These are phyloP conservation scores for Cokeromyces recurvatus DNA, from an alignment of 371 early-diverging fungal genomes.

Conservation along the genomic window DNA sequence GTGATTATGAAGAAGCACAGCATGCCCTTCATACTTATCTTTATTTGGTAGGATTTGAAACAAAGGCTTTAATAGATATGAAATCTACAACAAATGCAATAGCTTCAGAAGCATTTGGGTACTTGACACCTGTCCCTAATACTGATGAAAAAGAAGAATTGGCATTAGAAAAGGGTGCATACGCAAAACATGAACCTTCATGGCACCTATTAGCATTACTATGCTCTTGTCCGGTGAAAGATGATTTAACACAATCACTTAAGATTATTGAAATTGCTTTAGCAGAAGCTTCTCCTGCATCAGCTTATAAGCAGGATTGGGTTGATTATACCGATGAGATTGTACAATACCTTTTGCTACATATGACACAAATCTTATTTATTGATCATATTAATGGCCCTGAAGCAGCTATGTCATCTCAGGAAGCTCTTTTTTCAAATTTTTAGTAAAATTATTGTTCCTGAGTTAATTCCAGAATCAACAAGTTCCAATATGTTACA, in stretches of 20 bases:
- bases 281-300: neutral
- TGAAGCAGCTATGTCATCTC: conserved; percentile 46
- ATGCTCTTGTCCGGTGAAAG: conserved; percentile 52
- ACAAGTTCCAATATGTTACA: conserved; percentile 5
- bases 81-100: conserved; percentile 23
- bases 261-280: conserved; percentile 71
- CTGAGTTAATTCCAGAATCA: conserved; percentile 16
- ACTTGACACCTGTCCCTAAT: conserved; percentile 10
- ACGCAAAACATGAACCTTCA: conserved; percentile 30
- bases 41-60: conserved; percentile 38
- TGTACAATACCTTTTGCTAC: conserved; percentile 47
- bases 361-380: conserved; percentile 53
- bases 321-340: conserved; percentile 17
- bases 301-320: conserved; percentile 42
- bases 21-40: conserved; percentile 61
- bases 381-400: conserved; percentile 49
- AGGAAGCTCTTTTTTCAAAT: conserved; percentile 56
- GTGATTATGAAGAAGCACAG: conserved; percentile 72
- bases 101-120: conserved; percentile 15
- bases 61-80: conserved; percentile 17
- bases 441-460: conserved; percentile 53
- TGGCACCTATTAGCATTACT: conserved; percentile 86
- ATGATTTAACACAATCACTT: conserved; percentile 48
- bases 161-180: neutral
- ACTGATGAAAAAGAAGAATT: conserved; percentile 1